phyloP scores from a whole-genome alignment of 257 asterid genomes.

The Nicotiana sylvestris region DNA sequence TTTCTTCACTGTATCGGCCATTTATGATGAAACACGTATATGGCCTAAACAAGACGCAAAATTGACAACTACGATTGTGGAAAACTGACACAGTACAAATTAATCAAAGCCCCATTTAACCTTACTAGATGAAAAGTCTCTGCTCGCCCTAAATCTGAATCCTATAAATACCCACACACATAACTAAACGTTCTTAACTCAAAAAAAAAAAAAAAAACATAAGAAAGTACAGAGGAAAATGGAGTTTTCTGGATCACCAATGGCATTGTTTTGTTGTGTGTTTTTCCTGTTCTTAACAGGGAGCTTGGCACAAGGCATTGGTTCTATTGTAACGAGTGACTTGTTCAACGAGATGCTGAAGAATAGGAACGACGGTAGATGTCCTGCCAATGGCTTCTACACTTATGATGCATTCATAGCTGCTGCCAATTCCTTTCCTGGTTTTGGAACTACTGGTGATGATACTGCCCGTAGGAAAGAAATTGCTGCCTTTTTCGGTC shows the following conservation, averaged over 20 bases:
- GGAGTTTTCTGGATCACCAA: neutral
- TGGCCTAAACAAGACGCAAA: neutral
- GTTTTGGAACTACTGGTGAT: constrained; percentile 34
- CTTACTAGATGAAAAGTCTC: neutral
- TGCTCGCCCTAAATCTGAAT: neutral
- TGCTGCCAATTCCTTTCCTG: constrained; percentile 26
- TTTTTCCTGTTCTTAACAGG: neutral
- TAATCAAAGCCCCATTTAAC: neutral
- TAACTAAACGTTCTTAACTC: neutral
- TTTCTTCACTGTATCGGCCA: neutral
- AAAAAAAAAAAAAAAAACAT: neutral
- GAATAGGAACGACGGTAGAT: constrained; percentile 14
- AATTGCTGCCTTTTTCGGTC: constrained; percentile 31
- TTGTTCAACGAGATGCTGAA: constrained; percentile 23
- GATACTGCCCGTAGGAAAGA: constrained; percentile 20
- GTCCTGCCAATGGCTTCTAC: constrained; percentile 26
- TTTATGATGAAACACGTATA: constrained; percentile 4
- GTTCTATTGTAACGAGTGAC: neutral
- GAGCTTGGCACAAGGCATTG: neutral
- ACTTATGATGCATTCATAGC: constrained; percentile 28
- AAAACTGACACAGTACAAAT: neutral
- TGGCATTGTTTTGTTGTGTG: neutral
- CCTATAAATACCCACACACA: neutral
- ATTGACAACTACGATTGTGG: neutral
- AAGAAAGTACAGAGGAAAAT: neutral